phyloP scores from a whole-genome alignment of 805 yeast species.

The Henningerozyma blattae region DNA sequence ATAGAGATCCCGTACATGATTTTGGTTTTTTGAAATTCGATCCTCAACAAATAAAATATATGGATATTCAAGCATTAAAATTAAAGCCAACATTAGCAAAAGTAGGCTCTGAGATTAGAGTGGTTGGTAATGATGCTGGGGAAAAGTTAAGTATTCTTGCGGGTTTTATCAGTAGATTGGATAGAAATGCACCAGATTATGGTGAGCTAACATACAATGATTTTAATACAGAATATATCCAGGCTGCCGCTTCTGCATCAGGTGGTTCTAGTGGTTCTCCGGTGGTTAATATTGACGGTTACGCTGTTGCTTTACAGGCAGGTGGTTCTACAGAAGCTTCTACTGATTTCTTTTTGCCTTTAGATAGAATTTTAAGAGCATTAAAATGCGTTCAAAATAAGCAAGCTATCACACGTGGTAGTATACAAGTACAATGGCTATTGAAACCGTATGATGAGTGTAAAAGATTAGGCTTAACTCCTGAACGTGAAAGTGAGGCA shows the following conservation, averaged over 20 bases:
- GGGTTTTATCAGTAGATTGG: constrained; percentile 68
- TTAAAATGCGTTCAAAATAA: constrained; percentile 54
- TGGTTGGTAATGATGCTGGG: constrained; percentile 94
- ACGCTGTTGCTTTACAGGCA: constrained; percentile 86
- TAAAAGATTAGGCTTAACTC: constrained; percentile 69
- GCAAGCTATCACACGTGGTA: constrained; percentile 68
- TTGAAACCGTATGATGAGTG: constrained; percentile 86
- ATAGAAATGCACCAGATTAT: constrained; percentile 90
- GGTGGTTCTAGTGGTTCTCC: constrained; percentile 97
- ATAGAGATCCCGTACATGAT: constrained; percentile 92
- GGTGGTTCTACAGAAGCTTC: constrained; percentile 90
- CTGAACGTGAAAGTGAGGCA: constrained; percentile 59
- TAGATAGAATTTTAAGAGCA: constrained; percentile 74
- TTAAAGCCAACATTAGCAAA: constrained; percentile 73
- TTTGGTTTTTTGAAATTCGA: constrained; percentile 80
- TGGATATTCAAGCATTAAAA: constrained; percentile 53
- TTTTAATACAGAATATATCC: constrained; percentile 87
- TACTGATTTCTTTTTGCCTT: constrained; percentile 84
- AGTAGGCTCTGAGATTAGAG: constrained; percentile 90
- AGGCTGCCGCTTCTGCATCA: constrained; percentile 92
- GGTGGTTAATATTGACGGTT: constrained; percentile 80
- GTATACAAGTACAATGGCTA: constrained; percentile 83
- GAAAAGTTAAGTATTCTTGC: constrained; percentile 81
- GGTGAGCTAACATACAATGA: constrained; percentile 83
- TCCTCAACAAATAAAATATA: constrained; percentile 59